These are phyloP conservation scores for Fraxinus albicans DNA, from an alignment of 305 asterid genomes.

Conservation along the genomic window DNA sequence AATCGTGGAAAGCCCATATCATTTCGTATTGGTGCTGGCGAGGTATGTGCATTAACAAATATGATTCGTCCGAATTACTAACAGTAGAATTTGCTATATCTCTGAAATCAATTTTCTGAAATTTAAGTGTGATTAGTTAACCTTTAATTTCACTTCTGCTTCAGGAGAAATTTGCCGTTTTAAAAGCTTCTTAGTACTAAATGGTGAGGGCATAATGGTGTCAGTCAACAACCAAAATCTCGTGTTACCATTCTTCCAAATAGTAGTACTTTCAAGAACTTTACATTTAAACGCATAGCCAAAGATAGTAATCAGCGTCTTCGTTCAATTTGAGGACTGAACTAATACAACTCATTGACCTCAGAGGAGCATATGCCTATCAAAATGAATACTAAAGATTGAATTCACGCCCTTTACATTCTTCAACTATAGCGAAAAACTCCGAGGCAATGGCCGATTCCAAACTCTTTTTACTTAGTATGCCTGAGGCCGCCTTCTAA, in stretches of 20 bases:
- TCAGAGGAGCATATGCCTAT: not conserved
- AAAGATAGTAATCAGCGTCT: not conserved
- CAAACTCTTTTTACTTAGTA: not conserved
- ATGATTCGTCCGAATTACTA: not conserved
- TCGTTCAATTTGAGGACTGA: too few species aligned
- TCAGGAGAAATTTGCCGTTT: not conserved
- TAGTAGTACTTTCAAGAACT: not conserved
- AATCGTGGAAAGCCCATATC: conserved; percentile 84
- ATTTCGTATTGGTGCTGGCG: conserved; percentile 84
- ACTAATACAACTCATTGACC: not conserved
- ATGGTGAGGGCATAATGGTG: not conserved
- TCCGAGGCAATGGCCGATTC: not conserved
- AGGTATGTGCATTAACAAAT: conserved; percentile 38
- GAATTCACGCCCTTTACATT: too few species aligned
- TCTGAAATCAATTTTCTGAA: not conserved
- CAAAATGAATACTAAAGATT: not conserved
- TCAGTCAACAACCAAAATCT: not conserved
- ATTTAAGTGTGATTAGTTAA: not conserved
- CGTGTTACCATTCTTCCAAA: not conserved
- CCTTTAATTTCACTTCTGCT: not conserved
- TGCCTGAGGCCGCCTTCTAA: not conserved
- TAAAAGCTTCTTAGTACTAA: not conserved
- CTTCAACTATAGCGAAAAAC: not conserved
- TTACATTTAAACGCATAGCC: not conserved
- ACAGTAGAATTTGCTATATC: not conserved